Evolutionary conservation across 306 rosid species (phyloP), one percentile per base, ranked within the genome.

Genomic region (Mimosa pudica): DNA sequence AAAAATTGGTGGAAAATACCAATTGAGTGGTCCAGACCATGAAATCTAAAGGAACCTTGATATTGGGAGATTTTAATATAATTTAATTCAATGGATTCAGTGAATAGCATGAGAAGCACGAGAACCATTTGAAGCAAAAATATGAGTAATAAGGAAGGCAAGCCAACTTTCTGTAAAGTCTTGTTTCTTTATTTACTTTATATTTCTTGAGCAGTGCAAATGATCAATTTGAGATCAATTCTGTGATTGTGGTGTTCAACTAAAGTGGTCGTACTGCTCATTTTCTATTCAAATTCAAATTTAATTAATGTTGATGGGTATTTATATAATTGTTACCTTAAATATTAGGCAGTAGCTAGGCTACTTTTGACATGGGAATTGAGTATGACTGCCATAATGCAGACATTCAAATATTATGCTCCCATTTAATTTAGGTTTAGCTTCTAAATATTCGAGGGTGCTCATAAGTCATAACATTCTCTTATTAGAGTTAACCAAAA

Each of bases 191-290:
- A 8, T 42, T 42, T n/a, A 8, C 0, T 63, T 41, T 38, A 24
- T 17, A 65, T 54, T 83, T 85, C 73, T 90, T 87, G 93, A 85
- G 97, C 93, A 80, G 89, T 84, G 91, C 84, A 76, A 88, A 82
- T 24, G 55, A 79, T 24, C 30, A 24, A 54, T 46, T 12, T 42
- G 71, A 66, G 47, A 58, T 71, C n/a, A n/a, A 69, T 76, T 64
- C 11, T n/a, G 55, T 70, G 8, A 20, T 71, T 77, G 84, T 78
- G 77, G 55, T 77, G 89, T 79, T 81, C 70, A 10, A 42, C 36
- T 42, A 62, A 77, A 47, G 84, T 79, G 81, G 52, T 62, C 80
- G 84, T 71, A n/a, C 6, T 18, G 4, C 42, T 16, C 49, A 67
- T 44, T 42, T 24, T 6, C 24, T 57, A 14, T 57, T 44, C 46